Percentiles rank a stretch among this genome's conserved stretches.
These are phyloP conservation scores for Xylaria sp. DNA, from an alignment of 2,329 filamentous ascomycete genomes.

Conservation along the genomic window DNA sequence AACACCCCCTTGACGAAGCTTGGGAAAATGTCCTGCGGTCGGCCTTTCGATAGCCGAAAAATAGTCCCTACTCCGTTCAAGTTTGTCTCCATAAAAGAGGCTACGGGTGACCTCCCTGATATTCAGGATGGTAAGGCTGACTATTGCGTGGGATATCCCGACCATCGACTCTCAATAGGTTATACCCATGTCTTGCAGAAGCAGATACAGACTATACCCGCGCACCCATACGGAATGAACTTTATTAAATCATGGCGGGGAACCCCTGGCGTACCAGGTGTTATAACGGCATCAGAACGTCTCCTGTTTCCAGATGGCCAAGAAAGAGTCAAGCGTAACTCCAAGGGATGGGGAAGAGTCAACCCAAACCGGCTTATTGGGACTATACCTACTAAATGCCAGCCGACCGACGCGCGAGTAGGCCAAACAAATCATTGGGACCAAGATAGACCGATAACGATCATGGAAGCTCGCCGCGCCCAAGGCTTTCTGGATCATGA, in stretches of 20 bases:
- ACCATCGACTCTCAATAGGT: slow-evolving; percentile 68
- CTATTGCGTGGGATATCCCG: slow-evolving; percentile 72
- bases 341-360: slow-evolving; percentile 65
- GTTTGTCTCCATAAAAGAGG: slow-evolving; percentile 64
- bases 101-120: slow-evolving; percentile 68
- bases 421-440: slow-evolving; percentile 73
- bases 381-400: slow-evolving; percentile 69
- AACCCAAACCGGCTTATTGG: slow-evolving; percentile 64
- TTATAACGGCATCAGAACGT: slow-evolving; percentile 30
- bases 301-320: slow-evolving; percentile 39
- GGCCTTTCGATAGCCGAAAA: slow-evolving; percentile 66
- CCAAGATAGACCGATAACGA: slow-evolving; percentile 68
- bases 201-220: slow-evolving; percentile 69
- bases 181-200: slow-evolving; percentile 54
- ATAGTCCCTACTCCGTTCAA: slow-evolving; percentile 68
- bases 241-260: slow-evolving; percentile 59
- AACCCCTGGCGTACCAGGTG: slow-evolving; percentile 34
- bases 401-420: slow-evolving; percentile 64
- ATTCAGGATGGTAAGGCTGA: slow-evolving; percentile 71
- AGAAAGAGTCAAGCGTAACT: slow-evolving; percentile 38
- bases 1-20: slow-evolving; percentile 53
- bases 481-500: slow-evolving; percentile 79
- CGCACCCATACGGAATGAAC: slow-evolving; percentile 64
- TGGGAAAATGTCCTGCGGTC: slow-evolving; percentile 69
- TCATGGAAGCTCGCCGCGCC: slow-evolving; percentile 74